These are phyloP conservation scores for Dendrocalamus sinicus DNA, from an alignment of 176 grass and related monocot genomes.

Conservation along the genomic window DNA sequence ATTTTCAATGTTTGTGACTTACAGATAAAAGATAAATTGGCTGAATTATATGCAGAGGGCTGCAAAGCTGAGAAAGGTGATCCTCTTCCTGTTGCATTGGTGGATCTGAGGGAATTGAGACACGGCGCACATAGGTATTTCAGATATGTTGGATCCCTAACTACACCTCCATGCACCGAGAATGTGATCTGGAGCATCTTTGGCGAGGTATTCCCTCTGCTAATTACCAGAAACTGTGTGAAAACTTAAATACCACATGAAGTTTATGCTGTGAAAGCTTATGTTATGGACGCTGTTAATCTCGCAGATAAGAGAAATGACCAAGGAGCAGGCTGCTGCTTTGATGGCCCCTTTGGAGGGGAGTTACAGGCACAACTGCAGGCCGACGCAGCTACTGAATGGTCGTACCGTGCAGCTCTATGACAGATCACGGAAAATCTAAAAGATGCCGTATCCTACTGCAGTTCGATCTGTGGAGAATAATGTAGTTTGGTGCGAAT, in stretches of 20 bases:
- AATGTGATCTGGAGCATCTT: conserved; percentile 79
- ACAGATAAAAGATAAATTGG: conserved; percentile 68
- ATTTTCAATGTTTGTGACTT: neutral
- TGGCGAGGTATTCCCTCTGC: conserved; percentile 46
- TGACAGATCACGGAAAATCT: conserved; percentile 15
- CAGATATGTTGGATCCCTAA: conserved; percentile 75
- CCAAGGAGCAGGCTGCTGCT: conserved; percentile 62
- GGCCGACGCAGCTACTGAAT: conserved; percentile 58
- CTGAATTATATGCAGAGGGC: conserved; percentile 45
- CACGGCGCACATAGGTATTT: conserved; percentile 50
- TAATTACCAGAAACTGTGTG: neutral
- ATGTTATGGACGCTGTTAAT: neutral
- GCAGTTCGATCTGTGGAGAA: neutral
- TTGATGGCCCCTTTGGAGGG: conserved; percentile 58
- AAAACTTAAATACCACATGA: neutral
- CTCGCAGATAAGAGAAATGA: conserved; percentile 68
- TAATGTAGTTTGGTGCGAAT: neutral
- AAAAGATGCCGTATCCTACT: neutral
- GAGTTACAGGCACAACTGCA: conserved; percentile 60
- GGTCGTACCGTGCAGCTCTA: conserved; percentile 63
- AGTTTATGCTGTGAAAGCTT: neutral
- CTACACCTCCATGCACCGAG: conserved; percentile 86
- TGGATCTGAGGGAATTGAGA: conserved; percentile 53
- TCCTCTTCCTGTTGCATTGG: conserved; percentile 46
- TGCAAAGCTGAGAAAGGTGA: conserved; percentile 48